A percentile compares a stretch with the other conserved stretches of the same genome.
These are phyloP conservation scores for Trametes maxima DNA, from an alignment of 768 basidiomycete genomes.

Conservation along the genomic window DNA sequence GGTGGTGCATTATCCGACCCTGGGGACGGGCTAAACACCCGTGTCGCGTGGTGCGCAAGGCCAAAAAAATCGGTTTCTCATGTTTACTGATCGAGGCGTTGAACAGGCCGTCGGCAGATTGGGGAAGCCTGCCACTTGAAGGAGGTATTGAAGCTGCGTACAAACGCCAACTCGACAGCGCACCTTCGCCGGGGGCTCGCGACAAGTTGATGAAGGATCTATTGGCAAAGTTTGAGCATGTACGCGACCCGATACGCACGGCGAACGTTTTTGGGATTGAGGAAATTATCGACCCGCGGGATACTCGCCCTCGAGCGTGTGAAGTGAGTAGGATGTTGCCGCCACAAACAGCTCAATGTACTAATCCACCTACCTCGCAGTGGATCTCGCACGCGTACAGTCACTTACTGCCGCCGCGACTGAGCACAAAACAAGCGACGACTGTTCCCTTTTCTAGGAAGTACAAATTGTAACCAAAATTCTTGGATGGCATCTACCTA, in stretches of 20 bases:
- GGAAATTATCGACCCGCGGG: slow-evolving; percentile 25
- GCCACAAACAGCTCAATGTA: too few species aligned
- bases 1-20: slow-evolving; percentile 21
- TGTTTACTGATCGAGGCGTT: neutral
- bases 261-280: slow-evolving; percentile 21
- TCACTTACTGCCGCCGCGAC: slow-evolving; percentile 12
- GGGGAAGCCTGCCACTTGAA: slow-evolving; percentile 25
- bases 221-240: slow-evolving; percentile 22
- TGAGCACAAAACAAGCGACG: neutral
- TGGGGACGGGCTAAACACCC: slow-evolving; percentile 17
- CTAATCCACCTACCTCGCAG: neutral
- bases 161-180: slow-evolving; percentile 19
- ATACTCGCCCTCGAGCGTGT: slow-evolving; percentile 22
- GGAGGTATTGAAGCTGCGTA: slow-evolving; percentile 26
- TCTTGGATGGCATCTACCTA: neutral
- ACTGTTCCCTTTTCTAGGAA: neutral
- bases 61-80: too few species aligned
- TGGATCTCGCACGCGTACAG: slow-evolving; percentile 21
- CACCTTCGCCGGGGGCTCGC: slow-evolving; percentile 14
- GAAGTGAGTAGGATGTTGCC: slow-evolving; percentile 3
- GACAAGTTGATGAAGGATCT: slow-evolving; percentile 23
- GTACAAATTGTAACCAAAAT: slow-evolving; percentile 15
- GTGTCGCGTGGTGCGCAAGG: slow-evolving; percentile 21
- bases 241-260: slow-evolving; percentile 17
- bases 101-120: slow-evolving; percentile 24